Percentiles rank a stretch among this genome's conserved stretches.
Evolutionary conservation across 441 rosid species (phyloP).

Genomic region (Syzygium malaccense): DNA sequence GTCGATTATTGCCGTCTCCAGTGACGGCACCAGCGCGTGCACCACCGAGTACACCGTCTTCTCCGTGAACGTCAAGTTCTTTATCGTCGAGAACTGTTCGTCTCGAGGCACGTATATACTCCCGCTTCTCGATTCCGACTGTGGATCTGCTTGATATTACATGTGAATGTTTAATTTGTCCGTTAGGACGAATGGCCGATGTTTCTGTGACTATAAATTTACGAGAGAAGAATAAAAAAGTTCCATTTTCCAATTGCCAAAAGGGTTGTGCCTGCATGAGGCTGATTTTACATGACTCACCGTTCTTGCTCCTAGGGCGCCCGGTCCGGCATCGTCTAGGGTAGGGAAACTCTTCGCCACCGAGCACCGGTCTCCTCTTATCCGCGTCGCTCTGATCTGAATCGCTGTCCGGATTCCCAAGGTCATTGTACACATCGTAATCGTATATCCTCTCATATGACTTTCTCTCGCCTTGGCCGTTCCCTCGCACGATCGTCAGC

Average conservation of each 20-base stretch:
- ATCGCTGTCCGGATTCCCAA: constrained; percentile 45
- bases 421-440: constrained; percentile 68
- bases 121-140: constrained; percentile 29
- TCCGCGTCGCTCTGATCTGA: background rate
- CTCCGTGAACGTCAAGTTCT: constrained; percentile 36
- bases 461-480: constrained; percentile 45
- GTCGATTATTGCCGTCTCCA: constrained; percentile 17
- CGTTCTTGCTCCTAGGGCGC: constrained; percentile 21
- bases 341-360: constrained; percentile 49
- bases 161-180: background rate
- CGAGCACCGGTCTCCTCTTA: constrained; percentile 44
- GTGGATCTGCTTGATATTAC: constrained; percentile 23
- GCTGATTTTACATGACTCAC: constrained; percentile 12
- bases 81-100: constrained; percentile 51
- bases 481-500: constrained; percentile 36
- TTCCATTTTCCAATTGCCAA: no score
- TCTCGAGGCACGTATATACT: constrained; percentile 62
- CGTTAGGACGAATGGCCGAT: background rate
- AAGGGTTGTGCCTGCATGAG: no score
- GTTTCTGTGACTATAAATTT: no score
- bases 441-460: constrained; percentile 49
- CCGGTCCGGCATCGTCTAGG: constrained; percentile 76
- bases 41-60: constrained; percentile 43
- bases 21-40: constrained; percentile 27
- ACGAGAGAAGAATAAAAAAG: no score